Base-by-base conservation (phyloP, 768 basidiomycete species). In the Russula abietina region DNA sequence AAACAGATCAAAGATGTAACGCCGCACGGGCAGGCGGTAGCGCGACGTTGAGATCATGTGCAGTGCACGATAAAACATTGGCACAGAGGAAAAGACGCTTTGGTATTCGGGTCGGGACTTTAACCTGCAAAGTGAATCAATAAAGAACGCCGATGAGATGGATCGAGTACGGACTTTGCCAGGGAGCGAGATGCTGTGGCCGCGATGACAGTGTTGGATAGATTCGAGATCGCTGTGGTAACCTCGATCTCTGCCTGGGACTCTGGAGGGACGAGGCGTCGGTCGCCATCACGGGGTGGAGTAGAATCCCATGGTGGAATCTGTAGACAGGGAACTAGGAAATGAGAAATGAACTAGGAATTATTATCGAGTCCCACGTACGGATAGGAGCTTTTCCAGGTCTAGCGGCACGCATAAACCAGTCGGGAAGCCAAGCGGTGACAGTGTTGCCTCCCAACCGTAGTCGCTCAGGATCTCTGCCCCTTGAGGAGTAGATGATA, bases 141-240 rank as follows among this genome's bases (percentile, higher is more conserved):
- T 6, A 68, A 58, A 33, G 46, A 41, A 12, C 22, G 24, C 48
- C 32, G 14, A 36, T 61, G 33, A 12, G 30, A 51, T 64, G 43
- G 61, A 45, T 41, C 8, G 32, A 56, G 3, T 55, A 60, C 81
- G 66, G 70, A 94, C 93, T 83, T 84, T 32, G 92, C 87, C 43
- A 99, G 78, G 19, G 92, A 88, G 51, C 93, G 84, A 26, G 97
- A 98, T 1, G 97, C 94, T 26, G 91, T 85, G 70, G 95, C 95
- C 0, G 95, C 94, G 61, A 98, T 90, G 55, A 98, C 94, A 22
- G 94, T 92, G 71, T 99, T 99, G 32, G 89, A 87, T 46, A 99
- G 79, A 71, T 98, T 98, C 69, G 93, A 89, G 55, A 99, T 91
- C 4, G 92, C 91, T 4, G 88, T 87, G 68, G 95, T 81, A 32